phyloP scores from a whole-genome alignment of 768 basidiomycete genomes.

The Serendipita sp. region DNA sequence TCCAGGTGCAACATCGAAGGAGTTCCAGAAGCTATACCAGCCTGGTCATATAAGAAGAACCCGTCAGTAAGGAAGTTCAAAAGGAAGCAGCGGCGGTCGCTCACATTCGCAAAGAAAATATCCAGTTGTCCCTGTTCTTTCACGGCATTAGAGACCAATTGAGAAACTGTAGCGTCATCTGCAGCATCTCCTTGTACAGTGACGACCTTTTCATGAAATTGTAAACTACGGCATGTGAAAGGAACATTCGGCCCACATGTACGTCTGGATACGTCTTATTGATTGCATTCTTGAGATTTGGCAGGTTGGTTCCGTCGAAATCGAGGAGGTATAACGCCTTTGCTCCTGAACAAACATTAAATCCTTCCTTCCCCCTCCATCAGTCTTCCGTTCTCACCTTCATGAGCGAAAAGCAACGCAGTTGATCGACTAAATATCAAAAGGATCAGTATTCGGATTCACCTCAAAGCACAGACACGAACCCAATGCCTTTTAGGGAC shows the following conservation, averaged over 20 bases:
- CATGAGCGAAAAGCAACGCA: slow-evolving; percentile 59
- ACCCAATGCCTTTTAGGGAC: slow-evolving; percentile 83
- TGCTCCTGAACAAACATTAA: slow-evolving; percentile 34
- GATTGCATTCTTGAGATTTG: slow-evolving; percentile 54
- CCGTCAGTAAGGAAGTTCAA: background rate
- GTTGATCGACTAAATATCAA: slow-evolving; percentile 42
- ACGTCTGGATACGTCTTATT: slow-evolving; percentile 55
- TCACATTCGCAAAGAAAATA: slow-evolving; percentile 88
- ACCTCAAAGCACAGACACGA: slow-evolving; percentile 16
- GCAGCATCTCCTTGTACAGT: slow-evolving; percentile 69
- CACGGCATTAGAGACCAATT: slow-evolving; percentile 54
- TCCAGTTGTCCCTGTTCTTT: slow-evolving; percentile 76
- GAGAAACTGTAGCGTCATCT: slow-evolving; percentile 50
- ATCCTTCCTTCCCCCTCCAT: background rate
- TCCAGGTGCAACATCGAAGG: slow-evolving; percentile 6
- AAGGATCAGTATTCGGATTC: background rate
- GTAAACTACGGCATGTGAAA: background rate
- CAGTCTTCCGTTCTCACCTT: slow-evolving; percentile 32
- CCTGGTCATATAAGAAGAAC: slow-evolving; percentile 29
- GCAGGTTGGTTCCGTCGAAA: slow-evolving; percentile 49
- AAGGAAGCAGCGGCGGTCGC: slow-evolving; percentile 13
- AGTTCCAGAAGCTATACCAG: slow-evolving; percentile 38
- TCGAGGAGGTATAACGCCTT: slow-evolving; percentile 65
- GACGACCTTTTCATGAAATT: slow-evolving; percentile 39
- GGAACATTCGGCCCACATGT: slow-evolving; percentile 34